Base-by-base conservation (phyloP, 2,329 filamentous ascomycete genomes). In the Trichoderma asperellum region DNA sequence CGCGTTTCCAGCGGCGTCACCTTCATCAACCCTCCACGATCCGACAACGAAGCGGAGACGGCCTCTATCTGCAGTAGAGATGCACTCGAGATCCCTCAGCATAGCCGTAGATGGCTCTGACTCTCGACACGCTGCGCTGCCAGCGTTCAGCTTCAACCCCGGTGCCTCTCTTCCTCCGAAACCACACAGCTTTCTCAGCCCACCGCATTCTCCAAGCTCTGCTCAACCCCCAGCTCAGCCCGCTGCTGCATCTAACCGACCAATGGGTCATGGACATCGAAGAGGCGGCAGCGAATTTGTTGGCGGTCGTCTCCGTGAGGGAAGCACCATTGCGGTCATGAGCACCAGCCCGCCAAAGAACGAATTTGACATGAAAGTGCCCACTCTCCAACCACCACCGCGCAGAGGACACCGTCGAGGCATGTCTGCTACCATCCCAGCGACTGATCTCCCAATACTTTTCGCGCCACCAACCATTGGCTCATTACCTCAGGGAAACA, bases 201-300 rank as follows among this genome's bases (percentile, higher is more conserved):
- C 88, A 16, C 85, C 87, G 0, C 79, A 85, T 18, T 86, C 86
- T n/a, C 86, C 87, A 14, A 79, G 81, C 18, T 86, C 86, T 4
- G 81, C 83, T 2, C 80, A 81, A 47, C 77, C 82, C 18, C 86
- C 86, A 4, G 81, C 83, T 2, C 80, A 81, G 47, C 77, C 82
- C 1, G 78, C 82, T 21, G 86, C 89, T n/a, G 85, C 87, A 7
- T 84, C 89, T 21, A 83, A 86, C 24, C 84, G 88, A 70, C 82
- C 86, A 29, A 81, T 82, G 37, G 89, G 90, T 27, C 92, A 94
- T 76, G 89, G 91, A 35, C 94, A 97, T 78, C 87, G 90, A 74
- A 88, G 94, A 75, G 92, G 92, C 66, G 91, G 89, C 34, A 97
- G 94, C 77, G 94, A 97, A 77, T 94, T 96, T 75, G 92, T 96